Evolutionary conservation across 2,329 filamentous ascomycete species (phyloP).

Genomic region (Arthrinium phaeospermum): DNA sequence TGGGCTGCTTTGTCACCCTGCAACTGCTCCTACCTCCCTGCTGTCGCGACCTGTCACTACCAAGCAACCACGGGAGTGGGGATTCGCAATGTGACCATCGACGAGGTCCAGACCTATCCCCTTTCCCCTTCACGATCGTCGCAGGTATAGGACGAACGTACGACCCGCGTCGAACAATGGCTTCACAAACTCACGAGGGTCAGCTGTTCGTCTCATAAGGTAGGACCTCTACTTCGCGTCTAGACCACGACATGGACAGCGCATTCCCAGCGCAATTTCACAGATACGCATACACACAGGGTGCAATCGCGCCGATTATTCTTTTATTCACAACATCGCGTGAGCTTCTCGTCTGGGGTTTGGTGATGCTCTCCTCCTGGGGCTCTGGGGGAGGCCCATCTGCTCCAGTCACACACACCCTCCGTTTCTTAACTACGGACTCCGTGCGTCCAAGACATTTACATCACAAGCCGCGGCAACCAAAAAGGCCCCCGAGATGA

Average conservation of each 20-base stretch:
- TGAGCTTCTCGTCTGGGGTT: neutral
- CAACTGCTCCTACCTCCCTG: too few relatives aligned
- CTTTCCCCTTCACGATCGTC: slow-evolving; percentile 1
- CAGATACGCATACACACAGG: neutral
- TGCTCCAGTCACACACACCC: neutral
- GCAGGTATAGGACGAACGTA: slow-evolving; percentile 2
- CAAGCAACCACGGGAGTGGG: neutral
- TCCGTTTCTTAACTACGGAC: neutral
- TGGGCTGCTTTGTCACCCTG: neutral
- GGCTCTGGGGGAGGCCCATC: neutral
- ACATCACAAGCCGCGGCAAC: neutral
- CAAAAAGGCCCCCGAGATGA: neutral
- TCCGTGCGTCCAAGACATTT: neutral
- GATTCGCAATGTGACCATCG: neutral
- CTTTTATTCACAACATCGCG: neutral
- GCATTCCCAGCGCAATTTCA: neutral
- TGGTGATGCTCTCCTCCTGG: neutral
- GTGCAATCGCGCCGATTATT: neutral
- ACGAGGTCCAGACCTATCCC: neutral
- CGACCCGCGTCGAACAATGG: neutral
- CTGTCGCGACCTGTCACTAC: neutral
- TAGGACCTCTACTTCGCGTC: neutral
- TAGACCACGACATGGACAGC: neutral
- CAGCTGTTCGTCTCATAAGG: neutral
- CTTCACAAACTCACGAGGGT: slow-evolving; percentile 11